phyloP scores from a whole-genome alignment of 805 yeast species.

The Lipomyces orientalis region DNA sequence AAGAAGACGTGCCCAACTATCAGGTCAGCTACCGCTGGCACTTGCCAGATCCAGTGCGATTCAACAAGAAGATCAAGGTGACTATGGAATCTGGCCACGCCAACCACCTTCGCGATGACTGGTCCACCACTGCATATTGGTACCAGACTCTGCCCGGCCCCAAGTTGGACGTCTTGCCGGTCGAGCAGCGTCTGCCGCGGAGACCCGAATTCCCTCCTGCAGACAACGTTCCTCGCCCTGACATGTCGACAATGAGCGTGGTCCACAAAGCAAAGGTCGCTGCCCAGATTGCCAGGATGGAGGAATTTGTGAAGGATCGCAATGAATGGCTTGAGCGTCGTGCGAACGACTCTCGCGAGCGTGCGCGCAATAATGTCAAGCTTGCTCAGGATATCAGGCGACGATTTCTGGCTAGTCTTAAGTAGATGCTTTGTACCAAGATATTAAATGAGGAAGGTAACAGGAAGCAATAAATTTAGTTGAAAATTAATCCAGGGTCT shows the following conservation, averaged over 20 bases:
- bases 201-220: conserved; percentile 1
- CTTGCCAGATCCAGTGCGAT: neutral
- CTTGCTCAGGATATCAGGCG: neutral
- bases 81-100: too few species aligned
- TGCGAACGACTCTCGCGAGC: neutral
- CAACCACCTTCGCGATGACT: too few species aligned
- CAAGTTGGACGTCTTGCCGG: too few species aligned
- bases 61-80: neutral
- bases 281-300: too few species aligned
- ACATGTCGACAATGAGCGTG: neutral
- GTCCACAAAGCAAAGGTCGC: too few species aligned
- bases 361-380: neutral
- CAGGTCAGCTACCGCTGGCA: conserved; percentile 4
- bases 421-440: neutral
- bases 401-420: neutral
- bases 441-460: neutral
- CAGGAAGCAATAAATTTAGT: neutral
- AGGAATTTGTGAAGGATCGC: too few species aligned
- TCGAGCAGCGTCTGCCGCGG: too few species aligned
- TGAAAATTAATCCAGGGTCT: too few species aligned
- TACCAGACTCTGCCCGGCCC: too few species aligned
- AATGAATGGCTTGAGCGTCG: too few species aligned
- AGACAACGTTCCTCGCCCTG: neutral
- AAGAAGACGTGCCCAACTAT: neutral
- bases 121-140: too few species aligned